Base-by-base conservation (phyloP, 1,284 basidiomycete genomes). In the Takashimella koratensis region DNA sequence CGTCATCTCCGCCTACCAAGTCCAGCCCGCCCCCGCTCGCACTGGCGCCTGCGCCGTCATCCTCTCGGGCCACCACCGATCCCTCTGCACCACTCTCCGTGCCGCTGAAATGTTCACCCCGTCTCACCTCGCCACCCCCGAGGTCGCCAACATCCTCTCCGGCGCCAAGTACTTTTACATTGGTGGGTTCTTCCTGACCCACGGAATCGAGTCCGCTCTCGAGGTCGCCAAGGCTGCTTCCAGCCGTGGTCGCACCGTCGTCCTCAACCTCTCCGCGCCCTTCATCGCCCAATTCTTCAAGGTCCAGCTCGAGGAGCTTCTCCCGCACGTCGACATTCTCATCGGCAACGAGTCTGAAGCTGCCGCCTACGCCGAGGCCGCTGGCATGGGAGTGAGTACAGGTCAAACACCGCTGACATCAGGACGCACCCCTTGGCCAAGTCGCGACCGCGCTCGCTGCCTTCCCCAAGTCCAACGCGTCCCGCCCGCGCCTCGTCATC, bases 21-120 rank as follows among this genome's bases (percentile, higher is more conserved):
- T 98, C 67, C 86, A 86, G 75, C 60, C 71, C 42, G 79, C 87
- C 52, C 89, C 85, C 54, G 84, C 86, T 74, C 86, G 91, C 77
- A 98, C 96, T 10, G 96, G 96, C 57, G 94, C 95, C 51, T 99
- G 96, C 73, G 95, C 92, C 36, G 96, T 98, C 63, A 79, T 98
- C 66, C 86, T 98, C 76, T 97, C 93, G 46, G 91, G 88, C 51
- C 92, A 96, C 79, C 75, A 97, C 77, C 84, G 95, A 36, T 97
- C 92, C 16, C 83, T 98, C 61, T 89, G 90, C 65, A 98, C 95
- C 52, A 91, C 86, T 62, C 82, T 98, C 49, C 87, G 87, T 45
- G 86, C 86, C 11, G 95, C 96, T 13, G 92, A 97, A 77, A 86
- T 85, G 76, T 97, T 97, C 77, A 83, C 86, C 45, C 80, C 83